Evolutionary conservation across 2,329 filamentous ascomycete species (phyloP), one percentile per base, ranked within the genome.

Genomic region (Fusarium pseudocircinatum): DNA sequence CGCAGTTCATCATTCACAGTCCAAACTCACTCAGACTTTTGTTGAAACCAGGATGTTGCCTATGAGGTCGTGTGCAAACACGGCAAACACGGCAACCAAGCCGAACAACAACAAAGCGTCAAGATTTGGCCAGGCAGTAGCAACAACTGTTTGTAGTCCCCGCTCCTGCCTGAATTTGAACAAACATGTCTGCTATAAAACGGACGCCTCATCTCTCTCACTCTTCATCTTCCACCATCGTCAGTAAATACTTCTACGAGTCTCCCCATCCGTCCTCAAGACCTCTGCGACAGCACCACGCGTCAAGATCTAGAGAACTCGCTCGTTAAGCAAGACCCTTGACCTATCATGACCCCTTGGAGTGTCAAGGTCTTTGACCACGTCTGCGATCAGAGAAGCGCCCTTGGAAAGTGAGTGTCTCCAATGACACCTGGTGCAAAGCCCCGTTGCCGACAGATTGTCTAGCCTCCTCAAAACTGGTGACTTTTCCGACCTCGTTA

Each of bases 391-490:
- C 24, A 37, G 32, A 22, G 10, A 15, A 53, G 1, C 9, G 34
- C 24, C 4, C n/a, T 53, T 9, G 13, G n/a, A 37, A 22, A 37
- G 49, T 37, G 9, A 37, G 34, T 28, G 5, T 53, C 10, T 8
- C 24, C 13, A 4, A 12, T 26, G 6, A 26, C 12, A 36, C 1
- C 16, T 26, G n/a, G 6, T 12, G 6, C 8, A 24, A 22, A 14
- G 47, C 22, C 26, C 5, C 3, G 4, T 11, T 26, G 1, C 24
- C 22, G 2, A 26, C 3, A 3, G 0, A 6, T 0, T 22, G 49
- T 2, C 9, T 22, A 52, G 49, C 14, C 32, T 37, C 3, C n/a
- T 37, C 7, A 22, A 37, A 22, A 36, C 24, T 13, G 18, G 32
- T 12, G 49, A 20, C 36, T 37, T 20, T 37, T 52, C n/a, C 18